Evolutionary conservation across 805 yeast species (phyloP), one percentile per base, ranked within the genome.

Genomic region (Kuraishia ogatae): DNA sequence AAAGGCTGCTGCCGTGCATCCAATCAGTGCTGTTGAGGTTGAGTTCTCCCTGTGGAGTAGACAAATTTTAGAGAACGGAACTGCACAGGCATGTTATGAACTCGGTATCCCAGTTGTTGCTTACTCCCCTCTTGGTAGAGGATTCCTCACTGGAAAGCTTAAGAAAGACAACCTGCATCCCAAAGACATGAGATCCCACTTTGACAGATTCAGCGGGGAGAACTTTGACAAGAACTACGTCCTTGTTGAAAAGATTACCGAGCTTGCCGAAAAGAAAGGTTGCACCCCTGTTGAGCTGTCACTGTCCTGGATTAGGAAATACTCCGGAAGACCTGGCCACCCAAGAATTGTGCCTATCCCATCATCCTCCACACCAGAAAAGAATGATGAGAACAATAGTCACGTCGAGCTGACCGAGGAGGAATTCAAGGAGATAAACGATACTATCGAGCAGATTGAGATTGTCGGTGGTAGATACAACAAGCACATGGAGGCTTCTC

Each of bases 41-140:
- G 97, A 91, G 69, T 78, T 85, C 57, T 88, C 96, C 2, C 65
- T 92, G 56, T 81, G 85, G 71, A 67, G 82, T n/a, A 78, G 81
- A 50, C 88, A 86, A 17, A 78, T 85, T 46, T 64, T 82, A 50
- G 56, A 66, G 2, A 82, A 87, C 64, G 96, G 93, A 1, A 75
- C 87, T 21, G 78, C 84, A 58, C 80, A 76, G 2, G 76, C 79
- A 4, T 81, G 85, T 59, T 76, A 79, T 21, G 81, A 84, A 58
- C 68, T 76, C 39, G 74, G 74, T 17, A 79, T 91, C 55, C 86
- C 94, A 15, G 73, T 89, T 29, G 74, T 89, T 56, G 88, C 91
- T 24, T 91, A 91, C 69, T 86, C 96, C 29, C 97, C 97, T 29
- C 74, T 91, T 55, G 85, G 91, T 10, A 78, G 88, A 62, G 97